phyloP scores from a whole-genome alignment of 768 basidiomycete genomes.

The Daedalea quercina region DNA sequence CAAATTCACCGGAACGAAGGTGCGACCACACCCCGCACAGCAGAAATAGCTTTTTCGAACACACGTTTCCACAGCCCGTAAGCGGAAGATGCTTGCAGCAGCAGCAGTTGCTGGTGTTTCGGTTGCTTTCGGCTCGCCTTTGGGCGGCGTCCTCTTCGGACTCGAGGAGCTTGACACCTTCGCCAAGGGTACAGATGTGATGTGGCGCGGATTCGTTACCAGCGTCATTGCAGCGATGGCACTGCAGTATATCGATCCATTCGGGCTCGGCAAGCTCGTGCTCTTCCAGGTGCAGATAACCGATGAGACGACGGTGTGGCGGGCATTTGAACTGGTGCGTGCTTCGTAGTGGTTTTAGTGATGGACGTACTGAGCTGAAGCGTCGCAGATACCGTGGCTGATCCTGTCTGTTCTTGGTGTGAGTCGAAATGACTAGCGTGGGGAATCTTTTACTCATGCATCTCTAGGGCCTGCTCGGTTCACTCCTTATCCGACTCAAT shows the following conservation, averaged over 20 bases:
- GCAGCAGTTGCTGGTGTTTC: constrained; percentile 85
- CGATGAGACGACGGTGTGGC: constrained; percentile 53
- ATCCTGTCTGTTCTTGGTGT: constrained; percentile 58
- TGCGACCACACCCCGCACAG: no score
- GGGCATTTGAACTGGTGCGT: constrained; percentile 64
- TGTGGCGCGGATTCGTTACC: constrained; percentile 87
- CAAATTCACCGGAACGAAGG: constrained; percentile 78
- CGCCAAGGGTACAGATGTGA: constrained; percentile 66
- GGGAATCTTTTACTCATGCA: not conserved
- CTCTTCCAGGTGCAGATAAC: constrained; percentile 74
- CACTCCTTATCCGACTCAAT: constrained; percentile 60
- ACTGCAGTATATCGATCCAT: constrained; percentile 79
- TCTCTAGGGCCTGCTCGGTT: constrained; percentile 55
- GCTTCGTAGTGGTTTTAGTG: not conserved
- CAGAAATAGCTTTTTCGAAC: no score
- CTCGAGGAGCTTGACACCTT: constrained; percentile 74
- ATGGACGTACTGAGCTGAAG: not conserved
- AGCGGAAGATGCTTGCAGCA: constrained; percentile 74
- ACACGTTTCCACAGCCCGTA: constrained; percentile 47
- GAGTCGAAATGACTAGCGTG: constrained; percentile 8
- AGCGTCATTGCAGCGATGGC: constrained; percentile 84
- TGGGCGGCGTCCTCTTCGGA: constrained; percentile 82
- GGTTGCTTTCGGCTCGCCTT: constrained; percentile 82
- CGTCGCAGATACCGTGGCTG: constrained; percentile 61
- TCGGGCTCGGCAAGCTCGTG: constrained; percentile 78